Evolutionary conservation across 2,329 filamentous ascomycete genomes (phyloP), one percentile per base, ranked within the genome.

Genomic region (Raffaelea ambrosiae): DNA sequence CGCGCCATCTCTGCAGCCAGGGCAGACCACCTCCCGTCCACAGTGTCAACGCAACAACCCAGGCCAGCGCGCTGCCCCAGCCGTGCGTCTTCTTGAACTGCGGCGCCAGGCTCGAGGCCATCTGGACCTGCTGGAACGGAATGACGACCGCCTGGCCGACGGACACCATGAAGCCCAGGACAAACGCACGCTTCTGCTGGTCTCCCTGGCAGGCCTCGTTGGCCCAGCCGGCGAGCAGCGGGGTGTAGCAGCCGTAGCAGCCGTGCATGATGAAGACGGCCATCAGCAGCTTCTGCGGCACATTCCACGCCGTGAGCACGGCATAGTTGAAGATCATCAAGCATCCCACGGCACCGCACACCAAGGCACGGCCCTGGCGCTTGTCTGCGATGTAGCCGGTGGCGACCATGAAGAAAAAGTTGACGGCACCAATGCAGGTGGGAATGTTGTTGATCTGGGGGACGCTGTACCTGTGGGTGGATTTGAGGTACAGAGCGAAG

Each of bases 371-470:
- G 3, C 60, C 54, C 10, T 64, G 58, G 16, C 68, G 57, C 51
- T 65, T 61, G 54, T 62, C 60, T 8, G 59, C 54, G 22, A 57
- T 50, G 39, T 54, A 59, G 40, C 59, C 61, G 13, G 56, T 58
- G 31, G 44, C 35, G 21, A 61, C 43, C 65, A 70, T 69, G 49
- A 67, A 61, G 40, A 69, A 53, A 46, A 70, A 66, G 53, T 69
- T 69, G 54, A 70, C 59, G 10, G 68, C 69, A 31, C 65, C 65
- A 26, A 70, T 63, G 21, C 26, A 29, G 26, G 69, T 72, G 2
- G 69, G 67, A 31, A 71, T 71, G 53, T 67, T 70, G 58, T 72
- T 71, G 59, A 70, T 64, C 52, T 71, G 54, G 1, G 63, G 61
- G 3, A 69, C 57, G 0, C 60, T 59, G 54, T 66, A 69, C 16